These are phyloP conservation scores for Bremia lactucae DNA, from an alignment of 352 stramenopile genomes.

Conservation along the genomic window DNA sequence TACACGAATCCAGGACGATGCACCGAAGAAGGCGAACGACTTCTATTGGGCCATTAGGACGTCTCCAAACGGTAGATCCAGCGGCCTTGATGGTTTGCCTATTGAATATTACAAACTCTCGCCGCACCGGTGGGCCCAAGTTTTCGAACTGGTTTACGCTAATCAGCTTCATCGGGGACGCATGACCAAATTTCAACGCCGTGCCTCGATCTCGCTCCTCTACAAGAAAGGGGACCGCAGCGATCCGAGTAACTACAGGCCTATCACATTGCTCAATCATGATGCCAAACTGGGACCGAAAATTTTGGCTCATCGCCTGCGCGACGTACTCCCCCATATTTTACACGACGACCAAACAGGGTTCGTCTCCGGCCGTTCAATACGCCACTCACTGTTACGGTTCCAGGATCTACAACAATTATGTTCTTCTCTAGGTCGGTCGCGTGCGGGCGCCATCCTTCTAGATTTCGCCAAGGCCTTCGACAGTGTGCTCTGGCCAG, in stretches of 20 bases:
- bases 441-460: neutral
- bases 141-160: slow-evolving; percentile 4
- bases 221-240: slow-evolving; percentile 1
- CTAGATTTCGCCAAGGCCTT: neutral
- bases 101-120: slow-evolving; percentile 12
- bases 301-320: slow-evolving; percentile 1
- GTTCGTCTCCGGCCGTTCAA: neutral
- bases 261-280: slow-evolving; percentile 8
- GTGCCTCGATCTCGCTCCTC: slow-evolving; percentile 2
- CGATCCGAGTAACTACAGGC: slow-evolving; percentile 3
- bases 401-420: slow-evolving; percentile 7
- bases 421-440: neutral
- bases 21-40: slow-evolving; percentile 4
- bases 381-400: slow-evolving; percentile 4
- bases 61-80: slow-evolving; percentile 4
- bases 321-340: neutral
- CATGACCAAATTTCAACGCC: slow-evolving; percentile 13
- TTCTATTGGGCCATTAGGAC: slow-evolving; percentile 9
- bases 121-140: neutral
- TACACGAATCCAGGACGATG: too few species aligned
- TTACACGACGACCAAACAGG: slow-evolving; percentile 9
- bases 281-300: slow-evolving; percentile 4
- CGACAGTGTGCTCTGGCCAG: neutral
- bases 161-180: slow-evolving; percentile 1
- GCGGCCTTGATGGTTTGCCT: slow-evolving; percentile 3